These are phyloP conservation scores for Penicillium crystallinum DNA, from an alignment of 495 filamentous ascomycete species.

Conservation along the genomic window DNA sequence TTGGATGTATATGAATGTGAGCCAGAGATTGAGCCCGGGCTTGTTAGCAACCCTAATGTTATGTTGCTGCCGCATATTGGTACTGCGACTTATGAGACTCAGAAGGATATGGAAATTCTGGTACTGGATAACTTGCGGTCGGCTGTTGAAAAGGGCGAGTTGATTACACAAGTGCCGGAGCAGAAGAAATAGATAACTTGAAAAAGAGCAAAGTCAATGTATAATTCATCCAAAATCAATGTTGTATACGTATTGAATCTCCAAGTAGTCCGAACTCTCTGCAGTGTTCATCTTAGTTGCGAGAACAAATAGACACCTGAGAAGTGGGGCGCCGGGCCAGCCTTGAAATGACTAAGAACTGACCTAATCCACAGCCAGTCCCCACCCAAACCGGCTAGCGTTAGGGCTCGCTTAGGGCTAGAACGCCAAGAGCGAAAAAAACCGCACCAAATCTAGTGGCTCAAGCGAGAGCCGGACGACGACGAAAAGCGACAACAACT, in stretches of 20 bases:
- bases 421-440: slow-evolving; percentile 43
- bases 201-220: no score
- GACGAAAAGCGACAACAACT: slow-evolving; percentile 45
- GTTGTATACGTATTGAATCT: no score
- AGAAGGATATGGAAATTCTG: slow-evolving; percentile 75
- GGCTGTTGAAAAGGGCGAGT: slow-evolving; percentile 57
- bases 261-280: no score
- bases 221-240: neutral
- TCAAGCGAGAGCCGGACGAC: slow-evolving; percentile 35
- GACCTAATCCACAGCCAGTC: slow-evolving; percentile 1
- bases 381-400: slow-evolving; percentile 26
- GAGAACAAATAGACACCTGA: neutral
- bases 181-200: slow-evolving; percentile 40
- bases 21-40: slow-evolving; percentile 63
- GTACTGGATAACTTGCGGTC: slow-evolving; percentile 61
- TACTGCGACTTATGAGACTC: slow-evolving; percentile 59
- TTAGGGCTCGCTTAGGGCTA: slow-evolving; percentile 48
- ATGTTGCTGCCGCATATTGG: slow-evolving; percentile 81
- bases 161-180: slow-evolving; percentile 69
- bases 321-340: neutral
- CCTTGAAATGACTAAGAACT: slow-evolving; percentile 1
- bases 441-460: slow-evolving; percentile 35
- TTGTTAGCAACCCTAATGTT: slow-evolving; percentile 63
- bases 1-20: slow-evolving; percentile 81
- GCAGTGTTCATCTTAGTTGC: neutral